Base-by-base conservation (phyloP, 2,329 filamentous ascomycete genomes). In the Chaetomium globosum region DNA sequence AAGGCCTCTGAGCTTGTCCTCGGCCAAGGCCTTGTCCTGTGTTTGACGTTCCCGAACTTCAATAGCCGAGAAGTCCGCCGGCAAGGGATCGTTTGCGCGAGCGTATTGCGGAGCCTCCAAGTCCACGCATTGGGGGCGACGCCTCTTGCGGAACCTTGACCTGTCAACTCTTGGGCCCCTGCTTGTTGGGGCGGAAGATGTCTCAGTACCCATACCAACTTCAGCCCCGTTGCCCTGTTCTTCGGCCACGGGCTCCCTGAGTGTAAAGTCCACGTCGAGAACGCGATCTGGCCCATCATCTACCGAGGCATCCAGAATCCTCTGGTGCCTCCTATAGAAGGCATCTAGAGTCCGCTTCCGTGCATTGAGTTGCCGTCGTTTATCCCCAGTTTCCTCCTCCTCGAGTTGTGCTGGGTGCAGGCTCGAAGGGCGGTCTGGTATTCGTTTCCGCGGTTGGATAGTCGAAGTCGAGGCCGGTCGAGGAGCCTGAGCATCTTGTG, bases 391-490 rank as follows among this genome's bases (percentile, higher is more conserved):
- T 39, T 80, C 78, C 9, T 79, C 76, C 33, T 77, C 79, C 71
- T 89, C 86, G 10, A 89, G 75, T 67, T 87, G 85, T 5, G 86
- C 86, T 23, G 83, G 84, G 60, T 84, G 75, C 12, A 68, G 71
- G 51, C 62, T 54, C 65, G 65, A 39, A 0, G 13, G 30, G 12
- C 48, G 65, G 65, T 68, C 65, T 62, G 65, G 59, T 52, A 71
- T 28, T 48, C 46, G 48, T 65, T 65, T 64, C 54, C 65, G 57
- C 39, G 54, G 23, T 58, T 43, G 33, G 30, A 64, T 57, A 19
- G 68, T 52, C 58, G 68, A 19, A 16, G 28, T 26, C 54, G 46
- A 56, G 12, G 59, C 56, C 16, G 48, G 36, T 6, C 52, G 26
- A 12, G 48, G 30, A 1, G 31, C 4, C n/a, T 48, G 51, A 7